phyloP scores from a whole-genome alignment of 108 stramenopile species.

The Cyclostephanos invisitatus region DNA sequence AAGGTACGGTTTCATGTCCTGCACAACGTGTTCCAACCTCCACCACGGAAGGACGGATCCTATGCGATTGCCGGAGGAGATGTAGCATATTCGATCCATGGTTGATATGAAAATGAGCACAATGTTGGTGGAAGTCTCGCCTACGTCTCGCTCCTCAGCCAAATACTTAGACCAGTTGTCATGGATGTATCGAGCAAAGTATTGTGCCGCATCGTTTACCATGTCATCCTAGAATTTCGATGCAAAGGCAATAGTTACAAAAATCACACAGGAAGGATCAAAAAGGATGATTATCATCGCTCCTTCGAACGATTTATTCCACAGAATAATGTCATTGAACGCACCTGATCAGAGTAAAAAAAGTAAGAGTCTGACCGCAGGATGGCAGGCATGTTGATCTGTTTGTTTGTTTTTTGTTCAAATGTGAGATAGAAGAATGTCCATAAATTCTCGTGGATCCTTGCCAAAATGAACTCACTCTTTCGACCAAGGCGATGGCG shows the following conservation, averaged over 20 bases:
- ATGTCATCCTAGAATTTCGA: constrained; percentile 58
- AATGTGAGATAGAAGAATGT: not conserved
- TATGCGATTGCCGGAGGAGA: constrained; percentile 72
- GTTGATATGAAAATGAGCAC: constrained; percentile 82
- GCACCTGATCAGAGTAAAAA: constrained; percentile 78
- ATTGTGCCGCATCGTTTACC: constrained; percentile 88
- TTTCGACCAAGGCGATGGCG: constrained; percentile 41
- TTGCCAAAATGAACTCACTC: constrained; percentile 7
- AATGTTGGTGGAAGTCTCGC: constrained; percentile 32
- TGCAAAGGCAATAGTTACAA: not conserved
- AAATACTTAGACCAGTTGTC: constrained; percentile 63
- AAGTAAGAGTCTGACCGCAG: constrained; percentile 71
- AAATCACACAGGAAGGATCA: not conserved
- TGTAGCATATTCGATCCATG: constrained; percentile 84
- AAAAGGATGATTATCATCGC: not conserved
- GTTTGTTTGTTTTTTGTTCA: not conserved
- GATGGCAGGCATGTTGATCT: constrained; percentile 76
- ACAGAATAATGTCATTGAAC: not conserved
- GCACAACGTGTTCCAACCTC: constrained; percentile 81
- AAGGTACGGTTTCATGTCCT: constrained; percentile 77
- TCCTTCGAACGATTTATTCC: not conserved
- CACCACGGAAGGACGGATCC: constrained; percentile 76
- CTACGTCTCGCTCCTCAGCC: constrained; percentile 23
- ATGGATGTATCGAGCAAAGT: constrained; percentile 79
- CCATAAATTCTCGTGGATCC: too few relatives aligned